Evolutionary conservation across 2,329 filamentous ascomycete species (phyloP), one percentile per base, ranked within the genome.

Genomic region (Phyllosticta citrichinensis): DNA sequence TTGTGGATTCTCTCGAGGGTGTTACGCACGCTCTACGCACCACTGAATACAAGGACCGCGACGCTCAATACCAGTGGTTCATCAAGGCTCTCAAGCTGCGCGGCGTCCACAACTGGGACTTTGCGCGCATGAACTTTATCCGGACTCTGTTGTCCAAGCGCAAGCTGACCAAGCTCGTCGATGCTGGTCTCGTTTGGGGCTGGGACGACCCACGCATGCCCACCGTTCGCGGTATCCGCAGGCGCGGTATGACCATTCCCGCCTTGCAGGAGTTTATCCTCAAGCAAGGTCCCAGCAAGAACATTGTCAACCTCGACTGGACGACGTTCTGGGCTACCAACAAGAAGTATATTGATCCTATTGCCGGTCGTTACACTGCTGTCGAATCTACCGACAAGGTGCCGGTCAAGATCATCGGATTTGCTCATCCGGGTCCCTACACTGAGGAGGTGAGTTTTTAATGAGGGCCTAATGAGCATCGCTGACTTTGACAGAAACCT

Each of bases 141-240:
- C 81, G 83, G 68, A 93, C 89, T 1, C 87, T 93, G 73, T 78
- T 94, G 19, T 93, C 89, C 58, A 94, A 94, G 81, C 86, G 89
- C 62, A 94, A 94, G 78, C 83, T 94, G 47, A 89, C 88, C 63
- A 91, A 90, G 78, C 82, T 94, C 25, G 89, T 94, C 56, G 87
- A 91, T 57, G 80, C 83, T 27, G 87, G 87, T 62, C 82, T 83
- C 62, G 89, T 94, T 54, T 87, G 84, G 81, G 89, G 89, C 65
- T 94, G 89, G 89, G 89, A 94, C 66, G 89, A 93, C 71, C 89
- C 89, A 22, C 86, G 89, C 57, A 91, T 94, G 88, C 89, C 89
- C 9, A 93, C 89, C 10, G 86, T 92, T 61, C 85, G 89, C 22
- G 89, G 89, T 71, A 87, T 94, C 56, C 82, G 87, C 63, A 82